Conservation (phyloP, 2,329 filamentous ascomycete genomes). For the Aspergillus ustus region DNA sequence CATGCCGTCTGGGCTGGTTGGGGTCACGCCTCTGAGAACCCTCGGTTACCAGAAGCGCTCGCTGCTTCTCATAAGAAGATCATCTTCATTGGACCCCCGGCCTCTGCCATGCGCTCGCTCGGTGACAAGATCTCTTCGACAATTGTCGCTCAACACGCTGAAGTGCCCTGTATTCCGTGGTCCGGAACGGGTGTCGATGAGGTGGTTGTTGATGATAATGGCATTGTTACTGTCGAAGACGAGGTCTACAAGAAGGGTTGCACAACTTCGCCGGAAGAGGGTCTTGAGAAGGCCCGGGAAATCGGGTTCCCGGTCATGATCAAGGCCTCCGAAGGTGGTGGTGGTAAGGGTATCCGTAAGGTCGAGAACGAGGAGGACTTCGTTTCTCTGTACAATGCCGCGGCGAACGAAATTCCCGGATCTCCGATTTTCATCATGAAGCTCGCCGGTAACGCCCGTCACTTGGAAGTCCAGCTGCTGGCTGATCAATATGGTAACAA, state of each 20-base stretch:
- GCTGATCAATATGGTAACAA: constrained; percentile 99
- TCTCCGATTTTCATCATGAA: constrained; percentile 99
- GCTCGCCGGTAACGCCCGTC: constrained; percentile 91
- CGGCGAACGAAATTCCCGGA: constrained; percentile 94
- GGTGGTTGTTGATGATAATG: constrained; percentile 76
- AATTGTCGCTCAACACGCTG: constrained; percentile 95
- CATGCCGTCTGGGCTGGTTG: constrained; percentile 99
- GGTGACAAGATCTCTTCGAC: constrained; percentile 99
- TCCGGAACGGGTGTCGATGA: constrained; percentile 88
- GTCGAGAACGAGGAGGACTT: constrained; percentile 85
- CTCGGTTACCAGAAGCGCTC: constrained; percentile 92
- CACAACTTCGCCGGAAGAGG: constrained; percentile 86
- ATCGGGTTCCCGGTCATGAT: constrained; percentile 99
- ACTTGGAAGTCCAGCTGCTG: constrained; percentile 95
- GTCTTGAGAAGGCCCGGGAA: constrained; percentile 79
- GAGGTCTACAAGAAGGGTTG: constrained; percentile 88
- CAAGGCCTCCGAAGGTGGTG: constrained; percentile 99
- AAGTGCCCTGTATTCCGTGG: constrained; percentile 99
- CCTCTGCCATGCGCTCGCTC: constrained; percentile 97
- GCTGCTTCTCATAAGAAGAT: constrained; percentile 98
- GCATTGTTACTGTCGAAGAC: constrained; percentile 90
- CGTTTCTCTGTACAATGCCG: constrained; percentile 86
- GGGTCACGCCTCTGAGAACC: constrained; percentile 99
- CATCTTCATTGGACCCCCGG: constrained; percentile 96
- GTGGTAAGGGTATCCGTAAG: constrained; percentile 98